Conservation (phyloP, 768 basidiomycete genomes). For the Suillus alpinus region DNA sequence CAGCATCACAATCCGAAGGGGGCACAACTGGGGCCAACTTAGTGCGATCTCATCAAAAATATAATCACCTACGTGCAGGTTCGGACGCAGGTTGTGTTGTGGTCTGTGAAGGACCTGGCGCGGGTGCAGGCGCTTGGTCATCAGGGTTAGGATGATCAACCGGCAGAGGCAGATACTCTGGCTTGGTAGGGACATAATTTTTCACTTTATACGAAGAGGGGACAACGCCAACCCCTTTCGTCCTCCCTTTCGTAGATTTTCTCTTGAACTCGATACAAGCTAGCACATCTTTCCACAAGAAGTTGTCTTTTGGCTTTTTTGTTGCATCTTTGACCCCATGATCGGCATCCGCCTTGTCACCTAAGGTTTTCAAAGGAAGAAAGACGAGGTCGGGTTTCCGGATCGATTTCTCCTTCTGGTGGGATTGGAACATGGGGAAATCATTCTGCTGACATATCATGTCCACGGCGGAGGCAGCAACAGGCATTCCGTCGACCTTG, state of each 20-base stretch:
- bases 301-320: neutral
- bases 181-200: neutral
- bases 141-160: neutral
- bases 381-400: constrained; percentile 4
- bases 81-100: neutral
- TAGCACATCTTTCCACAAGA: neutral
- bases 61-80: too few relatives aligned
- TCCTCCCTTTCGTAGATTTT: too few relatives aligned
- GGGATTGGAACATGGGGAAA: neutral
- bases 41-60: too few relatives aligned
- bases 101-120: neutral
- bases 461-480: neutral
- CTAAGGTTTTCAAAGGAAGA: neutral
- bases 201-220: too few relatives aligned
- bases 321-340: neutral
- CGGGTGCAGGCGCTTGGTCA: neutral
- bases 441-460: neutral
- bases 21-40: too few relatives aligned
- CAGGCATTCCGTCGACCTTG: neutral
- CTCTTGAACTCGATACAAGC: neutral
- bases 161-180: neutral
- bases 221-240: too few relatives aligned
- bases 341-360: neutral
- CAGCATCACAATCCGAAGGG: too few relatives aligned
- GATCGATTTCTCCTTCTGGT: neutral